A percentile compares a stretch with the other conserved stretches of the same genome.
These are phyloP conservation scores for Apophysomyces elegans DNA, from an alignment of 371 early-diverging fungal genomes.

Conservation along the genomic window DNA sequence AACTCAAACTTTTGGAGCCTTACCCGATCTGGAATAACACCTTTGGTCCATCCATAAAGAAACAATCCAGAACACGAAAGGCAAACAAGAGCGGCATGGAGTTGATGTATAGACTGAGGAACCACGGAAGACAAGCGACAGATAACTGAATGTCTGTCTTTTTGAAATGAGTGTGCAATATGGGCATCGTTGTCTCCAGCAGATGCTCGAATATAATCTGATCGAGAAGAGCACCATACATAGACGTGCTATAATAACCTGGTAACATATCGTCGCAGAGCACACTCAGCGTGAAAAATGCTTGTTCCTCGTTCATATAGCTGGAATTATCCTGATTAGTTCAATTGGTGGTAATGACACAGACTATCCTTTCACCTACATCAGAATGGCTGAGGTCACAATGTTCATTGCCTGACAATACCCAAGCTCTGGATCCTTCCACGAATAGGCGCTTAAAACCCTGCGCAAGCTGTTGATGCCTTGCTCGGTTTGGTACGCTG, in stretches of 20 bases:
- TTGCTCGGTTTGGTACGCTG: constrained; percentile 88
- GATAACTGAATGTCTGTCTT: constrained; percentile 92
- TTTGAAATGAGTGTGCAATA: constrained; percentile 80
- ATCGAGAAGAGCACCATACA: constrained; percentile 96
- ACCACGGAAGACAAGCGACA: constrained; percentile 96
- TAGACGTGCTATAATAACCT: constrained; percentile 95
- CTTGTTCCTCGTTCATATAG: constrained; percentile 95
- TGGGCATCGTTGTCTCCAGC: constrained; percentile 78
- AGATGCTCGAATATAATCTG: constrained; percentile 92
- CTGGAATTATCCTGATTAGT: constrained; percentile 26
- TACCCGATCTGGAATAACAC: constrained; percentile 91
- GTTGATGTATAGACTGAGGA: constrained; percentile 93
- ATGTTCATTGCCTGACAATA: constrained; percentile 99
- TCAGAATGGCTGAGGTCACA: constrained; percentile 90
- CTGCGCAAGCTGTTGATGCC: constrained; percentile 91
- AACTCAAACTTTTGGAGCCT: constrained; percentile 19
- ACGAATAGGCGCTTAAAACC: constrained; percentile 87
- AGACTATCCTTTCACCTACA: constrained; percentile 46
- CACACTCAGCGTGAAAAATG: constrained; percentile 92
- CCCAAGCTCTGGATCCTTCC: constrained; percentile 90
- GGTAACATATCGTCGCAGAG: constrained; percentile 91
- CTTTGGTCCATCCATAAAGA: constrained; percentile 94
- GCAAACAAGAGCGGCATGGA: constrained; percentile 91
- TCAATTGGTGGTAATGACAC: not conserved
- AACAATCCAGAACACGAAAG: constrained; percentile 91